Conservation (phyloP, 2,329 filamentous ascomycete species). For the Penicillium sp. region DNA sequence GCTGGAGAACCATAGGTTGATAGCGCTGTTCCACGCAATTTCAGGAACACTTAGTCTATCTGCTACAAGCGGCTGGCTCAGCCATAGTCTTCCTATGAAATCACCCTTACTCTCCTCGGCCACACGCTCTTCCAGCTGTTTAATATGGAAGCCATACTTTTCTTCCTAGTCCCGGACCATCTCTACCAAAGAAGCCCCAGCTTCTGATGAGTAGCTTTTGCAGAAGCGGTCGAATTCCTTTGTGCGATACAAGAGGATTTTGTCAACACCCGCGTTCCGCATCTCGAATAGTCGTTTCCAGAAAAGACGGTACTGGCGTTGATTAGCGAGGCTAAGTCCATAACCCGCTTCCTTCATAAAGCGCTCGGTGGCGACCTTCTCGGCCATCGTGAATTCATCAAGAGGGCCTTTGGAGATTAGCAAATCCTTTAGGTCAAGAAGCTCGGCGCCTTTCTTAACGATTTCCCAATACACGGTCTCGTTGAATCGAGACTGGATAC, state of each 20-base stretch:
- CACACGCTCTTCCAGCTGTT: slow-evolving; percentile 13
- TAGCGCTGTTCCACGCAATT: slow-evolving; percentile 14
- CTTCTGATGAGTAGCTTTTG: slow-evolving; percentile 6
- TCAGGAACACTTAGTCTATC: slow-evolving; percentile 13
- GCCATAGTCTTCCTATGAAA: slow-evolving; percentile 7
- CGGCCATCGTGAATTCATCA: slow-evolving; percentile 18
- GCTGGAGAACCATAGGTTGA: slow-evolving; percentile 12
- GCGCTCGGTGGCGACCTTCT: slow-evolving; percentile 19
- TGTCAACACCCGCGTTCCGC: slow-evolving; percentile 15
- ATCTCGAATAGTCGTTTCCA: slow-evolving; percentile 21
- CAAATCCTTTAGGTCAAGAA: slow-evolving; percentile 13
- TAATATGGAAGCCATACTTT: slow-evolving; percentile 10
- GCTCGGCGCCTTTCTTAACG: slow-evolving; percentile 15
- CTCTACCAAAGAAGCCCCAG: slow-evolving; percentile 8
- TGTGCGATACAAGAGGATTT: slow-evolving; percentile 19
- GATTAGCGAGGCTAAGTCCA: slow-evolving; percentile 15
- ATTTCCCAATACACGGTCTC: slow-evolving; percentile 20
- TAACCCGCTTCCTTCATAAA: slow-evolving; percentile 19
- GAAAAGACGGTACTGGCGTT: slow-evolving; percentile 15
- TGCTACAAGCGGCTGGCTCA: slow-evolving; percentile 7
- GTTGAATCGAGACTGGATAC: slow-evolving; percentile 13
- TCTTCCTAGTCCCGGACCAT: slow-evolving; percentile 13
- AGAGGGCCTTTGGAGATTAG: slow-evolving; percentile 17
- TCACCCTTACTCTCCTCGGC: slow-evolving; percentile 11
- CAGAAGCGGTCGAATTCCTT: slow-evolving; percentile 21